Evolutionary conservation across 305 asterid genomes (phyloP), one percentile per base, ranked within the genome.

Genomic region (Fraxinus angustifolia): DNA sequence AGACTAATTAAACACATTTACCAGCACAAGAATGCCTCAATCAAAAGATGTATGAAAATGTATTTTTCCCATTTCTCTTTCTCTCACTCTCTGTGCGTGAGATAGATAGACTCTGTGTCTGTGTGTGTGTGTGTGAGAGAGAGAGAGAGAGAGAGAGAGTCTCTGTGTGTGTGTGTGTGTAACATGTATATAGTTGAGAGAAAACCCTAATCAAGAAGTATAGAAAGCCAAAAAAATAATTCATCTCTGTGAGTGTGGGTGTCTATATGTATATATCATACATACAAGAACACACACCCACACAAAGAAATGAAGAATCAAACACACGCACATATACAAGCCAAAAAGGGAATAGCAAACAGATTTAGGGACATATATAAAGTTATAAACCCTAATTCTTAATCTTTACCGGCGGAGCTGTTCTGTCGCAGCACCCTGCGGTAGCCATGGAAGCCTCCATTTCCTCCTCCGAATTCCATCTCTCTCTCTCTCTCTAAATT

Each of bases 371-470:
- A 8, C 28, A 17, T 33, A 8, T 23, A 23, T 23, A n/a, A n/a
- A n/a, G n/a, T n/a, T 6, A 80, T 38, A 79, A 86, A 75, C 77
- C 85, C 82, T 76, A 74, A 75, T 6, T 3, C 50, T 11, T 0
- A 70, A 79, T 80, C 21, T n/a, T 67, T 86, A 89, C 92, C 90
- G 8, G 89, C 90, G 2, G 88, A 81, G 81, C 8, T 83, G 5
- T 89, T 78, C 14, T 36, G 81, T 12, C 88, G 85, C 56, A 85
- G 86, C 12, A 3, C 56, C 56, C 84, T 82, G 82, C 82, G 85
- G 91, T 88, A 85, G 87, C 90, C 93, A 83, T 87, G 93, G 85
- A 90, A 90, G 75, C 90, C 91, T 40, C 88, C 88, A 8, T 62
- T 62, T 8, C 71, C 71, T 3, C 56, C 6, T 62, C 89, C 93